Base-by-base conservation (phyloP, 257 asterid genomes). In the Apocynum venetum region DNA sequence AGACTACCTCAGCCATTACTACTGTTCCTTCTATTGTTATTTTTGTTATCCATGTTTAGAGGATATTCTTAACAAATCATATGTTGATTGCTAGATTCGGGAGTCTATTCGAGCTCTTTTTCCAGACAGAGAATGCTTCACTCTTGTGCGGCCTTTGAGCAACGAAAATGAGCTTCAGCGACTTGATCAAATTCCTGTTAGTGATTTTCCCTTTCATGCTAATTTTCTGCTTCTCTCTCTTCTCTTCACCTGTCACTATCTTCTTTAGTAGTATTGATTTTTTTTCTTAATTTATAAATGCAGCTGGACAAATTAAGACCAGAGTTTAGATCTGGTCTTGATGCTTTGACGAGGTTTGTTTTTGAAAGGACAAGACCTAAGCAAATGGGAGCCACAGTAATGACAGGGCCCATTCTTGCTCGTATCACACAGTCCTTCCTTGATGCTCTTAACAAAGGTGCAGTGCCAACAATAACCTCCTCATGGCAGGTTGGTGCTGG, bases 21-120 rank as follows among this genome's bases (percentile, higher is more conserved):
- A 6, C 35, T 38, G 3, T 57, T 67, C 3, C 15, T 69, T 35
- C 49, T 74, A 46, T 19, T 57, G 66, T 56, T 52, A 52, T 31
- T 41, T 36, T 67, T 52, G 44, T 52, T 35, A 0, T 49, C 25
- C 20, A 10, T 59, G 40, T 68, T 56, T 57, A 2, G 66, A 67
- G 49, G 51, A 66, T 63, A 17, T 72, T 77, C 71, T 57, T 74
- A 48, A 75, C 46, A 25, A 60, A 46, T 79, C 5, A 35, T 25
- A 17, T 13, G 3, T 46, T 76, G 35, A 68, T 68, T n/a, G 56
- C 77, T 84, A 96, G 99, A 96, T 96, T 66, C 93, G 98, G 55
- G 99, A 96, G 84, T 96, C 98, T 80, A 93, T 96, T 83, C 97
- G 97, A 81, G 99, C 99, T 81, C 97, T 95, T 82, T 95, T 95